Conservation (phyloP, 2,329 filamentous ascomycete species). For the Venturia oleaginea region DNA sequence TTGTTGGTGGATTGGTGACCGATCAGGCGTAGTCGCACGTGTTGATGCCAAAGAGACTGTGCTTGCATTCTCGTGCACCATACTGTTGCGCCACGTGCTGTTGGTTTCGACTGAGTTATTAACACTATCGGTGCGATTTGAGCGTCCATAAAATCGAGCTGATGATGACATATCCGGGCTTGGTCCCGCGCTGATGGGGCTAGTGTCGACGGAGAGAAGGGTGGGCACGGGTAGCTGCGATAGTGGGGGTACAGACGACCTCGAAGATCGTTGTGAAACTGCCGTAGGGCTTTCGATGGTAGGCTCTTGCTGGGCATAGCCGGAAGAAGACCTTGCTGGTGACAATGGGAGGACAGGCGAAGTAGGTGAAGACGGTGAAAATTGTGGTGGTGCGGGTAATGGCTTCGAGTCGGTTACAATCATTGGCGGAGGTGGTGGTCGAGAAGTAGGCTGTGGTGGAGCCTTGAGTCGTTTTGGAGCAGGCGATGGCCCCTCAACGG, state of each 20-base stretch:
- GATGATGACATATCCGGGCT: constrained; percentile 28
- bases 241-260: constrained; percentile 35
- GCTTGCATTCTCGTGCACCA: constrained; percentile 71
- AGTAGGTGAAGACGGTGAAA: constrained; percentile 26
- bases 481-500: not conserved
- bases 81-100: constrained; percentile 64
- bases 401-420: constrained; percentile 53
- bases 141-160: constrained; percentile 23
- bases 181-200: constrained; percentile 22
- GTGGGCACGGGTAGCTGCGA: constrained; percentile 23
- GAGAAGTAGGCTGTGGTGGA: constrained; percentile 28
- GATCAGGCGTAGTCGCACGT: constrained; percentile 77
- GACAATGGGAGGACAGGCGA: not conserved
- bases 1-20: constrained; percentile 43
- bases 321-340: not conserved
- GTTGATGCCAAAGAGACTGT: constrained; percentile 71
- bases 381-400: constrained; percentile 52
- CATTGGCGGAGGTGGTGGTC: constrained; percentile 30
- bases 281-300: constrained; percentile 26
- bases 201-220: constrained; percentile 21
- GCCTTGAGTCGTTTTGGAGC: not conserved
- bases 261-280: constrained; percentile 39
- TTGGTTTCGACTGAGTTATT: constrained; percentile 67
- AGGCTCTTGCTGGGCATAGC: constrained; percentile 11
- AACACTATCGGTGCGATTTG: constrained; percentile 48